phyloP scores from a whole-genome alignment of 1,284 basidiomycete species.

The Ganoderma boninense region DNA sequence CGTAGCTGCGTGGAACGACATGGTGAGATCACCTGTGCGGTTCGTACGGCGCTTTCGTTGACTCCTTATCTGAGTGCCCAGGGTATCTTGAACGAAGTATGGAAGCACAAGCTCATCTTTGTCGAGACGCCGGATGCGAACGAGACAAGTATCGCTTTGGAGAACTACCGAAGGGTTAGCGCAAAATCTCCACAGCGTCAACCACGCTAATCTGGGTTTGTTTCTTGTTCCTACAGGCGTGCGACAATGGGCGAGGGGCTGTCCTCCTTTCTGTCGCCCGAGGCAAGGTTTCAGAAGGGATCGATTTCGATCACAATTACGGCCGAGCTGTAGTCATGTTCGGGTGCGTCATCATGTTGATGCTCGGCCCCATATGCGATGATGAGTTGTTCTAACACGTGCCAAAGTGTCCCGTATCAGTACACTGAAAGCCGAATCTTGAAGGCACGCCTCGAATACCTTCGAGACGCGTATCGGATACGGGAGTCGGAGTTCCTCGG shows the following conservation, averaged over 20 bases:
- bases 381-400: constrained; percentile 14
- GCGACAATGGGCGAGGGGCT: constrained; percentile 98
- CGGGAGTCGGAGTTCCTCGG: constrained; percentile 98
- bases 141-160: constrained; percentile 97
- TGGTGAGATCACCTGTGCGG: constrained; percentile 66
- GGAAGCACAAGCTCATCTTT: constrained; percentile 99
- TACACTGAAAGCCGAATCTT: constrained; percentile 99
- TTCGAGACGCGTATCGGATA: constrained; percentile 98
- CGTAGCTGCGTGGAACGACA: constrained; percentile 99
- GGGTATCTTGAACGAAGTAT: constrained; percentile 99
- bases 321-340: constrained; percentile 99
- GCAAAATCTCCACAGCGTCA: no score
- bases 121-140: constrained; percentile 99
- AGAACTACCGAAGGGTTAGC: constrained; percentile 93
- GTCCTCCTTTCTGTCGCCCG: constrained; percentile 97
- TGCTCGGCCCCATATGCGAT: neutral
- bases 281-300: constrained; percentile 99
- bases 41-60: constrained; percentile 20
- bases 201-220: neutral
- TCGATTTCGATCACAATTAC: constrained; percentile 99
- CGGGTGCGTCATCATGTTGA: constrained; percentile 63
- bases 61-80: constrained; percentile 42
- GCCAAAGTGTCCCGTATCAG: constrained; percentile 92
- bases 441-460: constrained; percentile 96
- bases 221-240: constrained; percentile 69